Conservation (phyloP, 495 filamentous ascomycete genomes). For the Talaromyces nanjingensis region DNA sequence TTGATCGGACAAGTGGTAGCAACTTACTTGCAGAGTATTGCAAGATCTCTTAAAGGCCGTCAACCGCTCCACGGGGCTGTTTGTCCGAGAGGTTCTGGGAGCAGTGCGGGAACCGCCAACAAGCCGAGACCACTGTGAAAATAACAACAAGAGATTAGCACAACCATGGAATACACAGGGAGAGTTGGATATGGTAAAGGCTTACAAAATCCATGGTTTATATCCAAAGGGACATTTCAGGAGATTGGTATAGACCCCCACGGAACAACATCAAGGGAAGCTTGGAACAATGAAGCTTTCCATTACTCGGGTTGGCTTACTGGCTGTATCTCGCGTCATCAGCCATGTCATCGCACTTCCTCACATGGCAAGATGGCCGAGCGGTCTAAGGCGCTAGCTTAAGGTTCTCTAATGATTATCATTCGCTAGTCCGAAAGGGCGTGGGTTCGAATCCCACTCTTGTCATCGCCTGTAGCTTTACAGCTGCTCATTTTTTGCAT, state of each 20-base stretch:
- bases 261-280: too few relatives aligned
- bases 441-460: conserved; percentile 52
- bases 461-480: conserved; percentile 20
- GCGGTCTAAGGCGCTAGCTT: too few relatives aligned
- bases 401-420: neutral
- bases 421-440: conserved; percentile 18
- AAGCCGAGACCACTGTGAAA: conserved; percentile 72
- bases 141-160: neutral
- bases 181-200: neutral
- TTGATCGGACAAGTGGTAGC: neutral
- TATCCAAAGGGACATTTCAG: neutral
- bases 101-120: conserved; percentile 71
- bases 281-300: too few relatives aligned
- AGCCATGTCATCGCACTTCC: too few relatives aligned
- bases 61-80: conserved; percentile 78
- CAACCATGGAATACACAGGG: neutral
- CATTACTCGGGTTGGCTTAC: too few relatives aligned
- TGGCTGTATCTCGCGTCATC: too few relatives aligned
- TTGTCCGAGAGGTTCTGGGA: conserved; percentile 54
- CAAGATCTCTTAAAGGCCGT: conserved; percentile 86
- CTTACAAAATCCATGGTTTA: conserved; percentile 11
- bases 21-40: conserved; percentile 68
- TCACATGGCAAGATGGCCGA: too few relatives aligned
- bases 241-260: too few relatives aligned
- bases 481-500: too few relatives aligned